phyloP scores from a whole-genome alignment of 139 green algal genomes.

The Chlorokybus atmophyticus region DNA sequence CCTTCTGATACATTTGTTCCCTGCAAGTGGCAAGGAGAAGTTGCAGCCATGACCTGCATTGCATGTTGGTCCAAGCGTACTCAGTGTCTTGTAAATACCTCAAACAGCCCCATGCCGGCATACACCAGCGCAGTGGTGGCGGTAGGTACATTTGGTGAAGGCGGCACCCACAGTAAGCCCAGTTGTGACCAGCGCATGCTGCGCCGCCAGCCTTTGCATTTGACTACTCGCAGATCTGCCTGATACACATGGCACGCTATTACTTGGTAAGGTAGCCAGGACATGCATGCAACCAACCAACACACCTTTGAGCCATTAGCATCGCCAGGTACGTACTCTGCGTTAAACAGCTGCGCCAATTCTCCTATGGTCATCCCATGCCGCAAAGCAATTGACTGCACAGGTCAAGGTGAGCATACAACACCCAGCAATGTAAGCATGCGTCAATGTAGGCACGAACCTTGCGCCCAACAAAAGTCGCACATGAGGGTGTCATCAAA shows the following conservation, averaged over 20 bases:
- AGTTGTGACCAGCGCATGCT: constrained; percentile 19
- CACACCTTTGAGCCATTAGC: constrained; percentile 6
- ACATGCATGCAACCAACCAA: background rate
- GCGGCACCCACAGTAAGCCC: constrained; percentile 30
- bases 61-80: background rate
- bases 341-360: constrained; percentile 34
- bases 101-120: constrained; percentile 28
- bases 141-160: constrained; percentile 40
- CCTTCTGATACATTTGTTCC: constrained; percentile 28
- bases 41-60: background rate
- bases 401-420: too few relatives aligned
- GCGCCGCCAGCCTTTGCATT: constrained; percentile 27
- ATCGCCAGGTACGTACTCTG: constrained; percentile 26
- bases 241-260: too few relatives aligned
- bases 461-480: constrained; percentile 34
- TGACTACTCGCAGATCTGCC: constrained; percentile 26
- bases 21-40: constrained; percentile 6
- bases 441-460: too few relatives aligned
- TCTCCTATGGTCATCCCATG: constrained; percentile 40
- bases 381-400: constrained; percentile 29
- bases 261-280: background rate
- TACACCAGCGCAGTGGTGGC: constrained; percentile 33
- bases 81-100: constrained; percentile 10
- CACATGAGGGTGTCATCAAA: constrained; percentile 10
- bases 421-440: too few relatives aligned